These are phyloP conservation scores for Didymella pomorum DNA, from an alignment of 2,329 filamentous ascomycete genomes.

Conservation along the genomic window DNA sequence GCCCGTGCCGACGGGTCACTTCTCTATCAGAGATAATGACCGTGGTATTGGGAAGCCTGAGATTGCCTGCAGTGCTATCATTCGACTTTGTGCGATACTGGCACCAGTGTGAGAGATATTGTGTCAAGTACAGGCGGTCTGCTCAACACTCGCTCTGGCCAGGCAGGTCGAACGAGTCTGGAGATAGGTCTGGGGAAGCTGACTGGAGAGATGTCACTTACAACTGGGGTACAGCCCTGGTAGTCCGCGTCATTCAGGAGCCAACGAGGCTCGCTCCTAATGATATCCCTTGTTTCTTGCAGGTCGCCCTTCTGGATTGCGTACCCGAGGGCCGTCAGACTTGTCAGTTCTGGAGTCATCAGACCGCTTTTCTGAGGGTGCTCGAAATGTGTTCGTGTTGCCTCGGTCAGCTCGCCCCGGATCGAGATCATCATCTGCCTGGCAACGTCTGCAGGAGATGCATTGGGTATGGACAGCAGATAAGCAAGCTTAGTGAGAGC, in stretches of 20 bases:
- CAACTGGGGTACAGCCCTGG: constrained; percentile 74
- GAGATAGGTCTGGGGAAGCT: constrained; percentile 36
- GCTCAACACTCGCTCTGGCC: constrained; percentile 13
- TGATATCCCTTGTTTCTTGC: constrained; percentile 69
- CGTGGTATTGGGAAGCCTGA: constrained; percentile 33
- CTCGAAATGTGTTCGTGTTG: constrained; percentile 74
- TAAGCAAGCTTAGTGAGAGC: constrained; percentile 92
- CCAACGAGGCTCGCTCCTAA: constrained; percentile 70
- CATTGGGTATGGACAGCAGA: constrained; percentile 73
- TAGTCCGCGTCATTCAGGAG: constrained; percentile 81
- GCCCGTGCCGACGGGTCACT: constrained; percentile 38
- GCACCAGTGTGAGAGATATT: constrained; percentile 20
- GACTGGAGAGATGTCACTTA: constrained; percentile 47
- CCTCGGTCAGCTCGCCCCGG: constrained; percentile 85
- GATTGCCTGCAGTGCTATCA: constrained; percentile 23
- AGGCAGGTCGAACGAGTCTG: constrained; percentile 27
- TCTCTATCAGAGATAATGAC: constrained; percentile 42
- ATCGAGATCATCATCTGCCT: constrained; percentile 76
- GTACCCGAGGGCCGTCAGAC: constrained; percentile 79
- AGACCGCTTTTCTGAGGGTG: constrained; percentile 69
- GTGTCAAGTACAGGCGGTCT: constrained; percentile 16
- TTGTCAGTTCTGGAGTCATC: constrained; percentile 66
- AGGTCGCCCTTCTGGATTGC: constrained; percentile 78
- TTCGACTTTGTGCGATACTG: constrained; percentile 39
- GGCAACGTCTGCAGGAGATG: constrained; percentile 72